Evolutionary conservation across 2,329 filamentous ascomycete genomes (phyloP).

Genomic region (Huntiella savannae): DNA sequence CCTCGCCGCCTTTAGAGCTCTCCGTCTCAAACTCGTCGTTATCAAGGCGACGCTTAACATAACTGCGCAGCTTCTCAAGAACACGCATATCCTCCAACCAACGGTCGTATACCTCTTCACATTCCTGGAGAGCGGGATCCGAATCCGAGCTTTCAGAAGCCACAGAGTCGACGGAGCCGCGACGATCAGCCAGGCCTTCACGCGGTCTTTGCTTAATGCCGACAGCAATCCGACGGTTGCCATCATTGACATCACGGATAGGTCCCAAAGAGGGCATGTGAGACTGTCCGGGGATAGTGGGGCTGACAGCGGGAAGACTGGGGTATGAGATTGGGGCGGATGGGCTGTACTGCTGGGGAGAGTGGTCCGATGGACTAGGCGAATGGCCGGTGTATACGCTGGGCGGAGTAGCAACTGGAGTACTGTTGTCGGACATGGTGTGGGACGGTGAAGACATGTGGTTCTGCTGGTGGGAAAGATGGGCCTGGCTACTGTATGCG

Average conservation of each 20-base stretch:
- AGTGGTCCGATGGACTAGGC: slow-evolving; percentile 52
- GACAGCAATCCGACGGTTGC: slow-evolving; percentile 41
- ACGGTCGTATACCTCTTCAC: slow-evolving; percentile 42
- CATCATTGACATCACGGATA: slow-evolving; percentile 42
- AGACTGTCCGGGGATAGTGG: slow-evolving; percentile 48
- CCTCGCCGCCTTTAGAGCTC: slow-evolving; percentile 14
- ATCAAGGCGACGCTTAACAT: slow-evolving; percentile 37
- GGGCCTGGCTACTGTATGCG: slow-evolving; percentile 13
- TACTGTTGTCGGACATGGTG: slow-evolving; percentile 43
- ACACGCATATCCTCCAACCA: slow-evolving; percentile 49
- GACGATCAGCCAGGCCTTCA: slow-evolving; percentile 22
- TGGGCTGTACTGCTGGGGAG: slow-evolving; percentile 43
- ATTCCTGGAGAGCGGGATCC: slow-evolving; percentile 32
- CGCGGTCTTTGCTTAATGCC: slow-evolving; percentile 45
- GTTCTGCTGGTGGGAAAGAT: slow-evolving; percentile 23
- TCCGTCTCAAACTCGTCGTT: slow-evolving; percentile 32
- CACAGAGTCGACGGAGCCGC: slow-evolving; percentile 26
- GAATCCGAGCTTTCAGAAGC: slow-evolving; percentile 31
- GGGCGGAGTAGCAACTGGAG: slow-evolving; percentile 58
- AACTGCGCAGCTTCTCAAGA: slow-evolving; percentile 41
- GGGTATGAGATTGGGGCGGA: slow-evolving; percentile 49
- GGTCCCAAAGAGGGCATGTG: slow-evolving; percentile 54
- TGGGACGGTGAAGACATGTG: slow-evolving; percentile 42
- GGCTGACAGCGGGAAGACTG: slow-evolving; percentile 45
- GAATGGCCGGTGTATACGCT: slow-evolving; percentile 64